These are phyloP conservation scores for Saxophila tyrrhenica DNA, from an alignment of 495 filamentous ascomycete genomes.

Conservation along the genomic window DNA sequence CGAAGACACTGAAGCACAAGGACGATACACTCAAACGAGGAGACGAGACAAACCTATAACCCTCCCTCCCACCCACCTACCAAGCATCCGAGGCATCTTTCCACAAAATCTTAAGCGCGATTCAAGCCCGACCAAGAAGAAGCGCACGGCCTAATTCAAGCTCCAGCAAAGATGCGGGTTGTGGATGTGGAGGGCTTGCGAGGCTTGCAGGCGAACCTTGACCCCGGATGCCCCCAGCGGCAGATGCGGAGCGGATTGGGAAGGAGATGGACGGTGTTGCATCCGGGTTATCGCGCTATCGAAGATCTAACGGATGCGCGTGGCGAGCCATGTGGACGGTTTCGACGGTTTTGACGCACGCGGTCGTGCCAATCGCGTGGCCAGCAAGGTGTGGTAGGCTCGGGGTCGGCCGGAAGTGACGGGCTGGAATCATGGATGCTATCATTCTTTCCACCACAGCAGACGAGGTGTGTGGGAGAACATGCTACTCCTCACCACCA, in stretches of 20 bases:
- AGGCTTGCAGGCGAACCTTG: too few relatives aligned
- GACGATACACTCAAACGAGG: background rate
- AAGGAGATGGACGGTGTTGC: too few relatives aligned
- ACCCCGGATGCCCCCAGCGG: background rate
- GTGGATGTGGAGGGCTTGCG: too few relatives aligned
- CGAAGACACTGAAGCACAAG: too few relatives aligned
- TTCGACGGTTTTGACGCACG: too few relatives aligned
- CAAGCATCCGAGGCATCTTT: background rate
- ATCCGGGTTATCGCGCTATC: background rate
- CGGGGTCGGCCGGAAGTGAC: too few relatives aligned
- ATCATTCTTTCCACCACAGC: too few relatives aligned
- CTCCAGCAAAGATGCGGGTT: background rate
- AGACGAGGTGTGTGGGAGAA: too few relatives aligned
- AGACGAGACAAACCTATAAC: background rate
- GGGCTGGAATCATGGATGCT: too few relatives aligned
- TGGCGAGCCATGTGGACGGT: background rate
- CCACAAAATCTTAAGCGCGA: background rate
- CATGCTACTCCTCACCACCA: too few relatives aligned
- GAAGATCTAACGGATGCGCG: background rate
- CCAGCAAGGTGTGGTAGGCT: too few relatives aligned
- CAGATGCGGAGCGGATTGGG: too few relatives aligned
- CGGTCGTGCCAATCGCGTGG: background rate
- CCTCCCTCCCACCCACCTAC: background rate
- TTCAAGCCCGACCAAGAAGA: background rate
- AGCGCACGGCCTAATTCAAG: background rate